A percentile compares a stretch with the other conserved stretches of the same genome.
Conservation (phyloP, 768 basidiomycete genomes). For the Rhizopogon sp. region DNA sequence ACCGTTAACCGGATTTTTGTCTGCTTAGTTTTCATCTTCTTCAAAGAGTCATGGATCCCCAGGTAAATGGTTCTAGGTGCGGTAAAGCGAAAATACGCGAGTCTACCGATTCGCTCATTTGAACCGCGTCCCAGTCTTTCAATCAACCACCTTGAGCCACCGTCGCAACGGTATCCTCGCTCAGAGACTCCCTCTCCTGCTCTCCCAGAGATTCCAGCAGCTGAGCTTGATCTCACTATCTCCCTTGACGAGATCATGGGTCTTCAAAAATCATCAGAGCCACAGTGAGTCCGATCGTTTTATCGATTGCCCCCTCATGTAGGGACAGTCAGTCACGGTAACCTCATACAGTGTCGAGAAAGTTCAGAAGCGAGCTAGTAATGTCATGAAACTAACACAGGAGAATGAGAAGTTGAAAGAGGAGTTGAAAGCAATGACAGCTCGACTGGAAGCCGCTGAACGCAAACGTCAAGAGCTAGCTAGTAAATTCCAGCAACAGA, state of each 20-base stretch:
- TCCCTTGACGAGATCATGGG: slow-evolving; percentile 40
- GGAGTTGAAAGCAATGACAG: slow-evolving; percentile 70
- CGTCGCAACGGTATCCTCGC: slow-evolving; percentile 12
- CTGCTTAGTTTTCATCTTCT: neutral
- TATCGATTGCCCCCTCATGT: slow-evolving; percentile 13
- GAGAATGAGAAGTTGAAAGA: slow-evolving; percentile 78
- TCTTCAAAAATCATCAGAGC: slow-evolving; percentile 13
- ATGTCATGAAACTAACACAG: slow-evolving; percentile 69
- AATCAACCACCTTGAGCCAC: slow-evolving; percentile 14
- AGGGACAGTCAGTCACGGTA: slow-evolving; percentile 29
- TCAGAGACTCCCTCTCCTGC: slow-evolving; percentile 24
- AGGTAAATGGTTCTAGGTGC: slow-evolving; percentile 16
- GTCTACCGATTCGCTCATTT: slow-evolving; percentile 16
- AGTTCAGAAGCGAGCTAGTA: slow-evolving; percentile 68
- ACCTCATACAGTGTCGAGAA: slow-evolving; percentile 23
- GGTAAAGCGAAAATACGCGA: slow-evolving; percentile 7
- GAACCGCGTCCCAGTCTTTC: slow-evolving; percentile 14
- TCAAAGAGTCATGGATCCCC: slow-evolving; percentile 22
- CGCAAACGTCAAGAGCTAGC: slow-evolving; percentile 44
- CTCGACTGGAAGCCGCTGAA: slow-evolving; percentile 71
- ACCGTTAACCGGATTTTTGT: too few relatives aligned
- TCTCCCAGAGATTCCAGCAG: slow-evolving; percentile 49
- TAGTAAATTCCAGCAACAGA: slow-evolving; percentile 29
- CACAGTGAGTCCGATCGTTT: slow-evolving; percentile 42
- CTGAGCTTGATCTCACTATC: slow-evolving; percentile 40